Evolutionary conservation across 345 rosid species (phyloP).

Genomic region (Cochlearia excelsa): DNA sequence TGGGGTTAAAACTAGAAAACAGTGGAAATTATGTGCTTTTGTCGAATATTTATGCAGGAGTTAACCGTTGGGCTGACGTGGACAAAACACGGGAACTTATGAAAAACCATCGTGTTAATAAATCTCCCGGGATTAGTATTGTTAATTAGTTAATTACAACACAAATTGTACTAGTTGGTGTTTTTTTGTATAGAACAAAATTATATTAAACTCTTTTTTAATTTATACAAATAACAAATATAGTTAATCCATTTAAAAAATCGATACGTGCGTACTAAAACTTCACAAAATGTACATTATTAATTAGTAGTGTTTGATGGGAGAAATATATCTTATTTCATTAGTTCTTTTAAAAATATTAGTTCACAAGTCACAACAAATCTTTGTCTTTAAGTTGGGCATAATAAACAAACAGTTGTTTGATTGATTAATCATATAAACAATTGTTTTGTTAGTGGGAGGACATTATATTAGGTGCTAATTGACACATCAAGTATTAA

Average conservation of each 20-base stretch:
- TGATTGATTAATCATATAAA: constrained; percentile 18
- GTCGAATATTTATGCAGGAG: constrained; percentile 60
- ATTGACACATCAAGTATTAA: constrained; percentile 26
- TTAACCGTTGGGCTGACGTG: constrained; percentile 55
- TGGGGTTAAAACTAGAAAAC: constrained; percentile 48
- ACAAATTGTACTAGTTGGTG: background rate
- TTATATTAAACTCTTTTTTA: background rate
- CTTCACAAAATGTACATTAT: background rate
- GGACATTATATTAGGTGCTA: constrained; percentile 27
- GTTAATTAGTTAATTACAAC: constrained; percentile 6
- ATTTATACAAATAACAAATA: background rate
- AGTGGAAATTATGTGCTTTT: constrained; percentile 64
- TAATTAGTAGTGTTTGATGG: background rate
- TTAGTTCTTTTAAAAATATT: background rate
- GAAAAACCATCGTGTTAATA: constrained; percentile 48
- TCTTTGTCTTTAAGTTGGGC: background rate
- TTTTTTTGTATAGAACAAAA: background rate
- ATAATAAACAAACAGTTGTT: constrained; percentile 11
- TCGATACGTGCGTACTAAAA: constrained; percentile 31
- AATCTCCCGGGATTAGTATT: constrained; percentile 53
- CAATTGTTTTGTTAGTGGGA: too few relatives aligned
- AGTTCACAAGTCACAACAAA: background rate
- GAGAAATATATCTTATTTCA: background rate
- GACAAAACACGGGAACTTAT: constrained; percentile 54
- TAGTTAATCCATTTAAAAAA: background rate